Evolutionary conservation across 2,329 filamentous ascomycete genomes (phyloP), one percentile per base, ranked within the genome.

Genomic region (Penicillium brasilianum): DNA sequence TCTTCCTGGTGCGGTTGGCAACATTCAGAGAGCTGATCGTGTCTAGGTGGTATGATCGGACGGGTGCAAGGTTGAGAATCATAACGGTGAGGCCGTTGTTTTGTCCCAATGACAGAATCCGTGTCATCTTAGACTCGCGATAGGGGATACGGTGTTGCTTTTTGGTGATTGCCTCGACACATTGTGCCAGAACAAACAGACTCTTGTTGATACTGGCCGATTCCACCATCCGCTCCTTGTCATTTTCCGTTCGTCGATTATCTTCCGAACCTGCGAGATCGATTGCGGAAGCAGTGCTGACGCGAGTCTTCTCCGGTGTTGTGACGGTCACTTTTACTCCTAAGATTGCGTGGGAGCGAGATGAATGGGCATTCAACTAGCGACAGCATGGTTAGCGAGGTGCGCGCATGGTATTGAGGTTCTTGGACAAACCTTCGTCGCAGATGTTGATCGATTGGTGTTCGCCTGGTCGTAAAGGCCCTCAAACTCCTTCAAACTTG

Each of bases 191-290:
- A 18, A 97, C 93, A 71, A 98, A 98, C 7, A 98, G 83, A 65
- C 92, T 96, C 81, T 97, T 98, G 84, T 98, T 98, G 82, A 98
- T 98, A 72, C 92, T 94, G 0, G 94, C 93, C 41, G 93, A 97
- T 77, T 98, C 94, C n/a, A 97, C 87, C 74, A 98, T 83, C 28
- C 94, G 86, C 76, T 97, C 93, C 75, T 93, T 95, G 70, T 89
- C 92, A 76, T 98, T 98, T 55, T 97, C 94, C 0, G 94, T 98
- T 53, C 94, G 85, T 52, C 94, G 86, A 75, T 98, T 98, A 77
- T 98, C 94, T 78, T 98, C 95, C 1, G 93, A 97, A 43, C 94
- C 94, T 58, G 94, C 94, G 69, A 98, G 83, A 78, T 98, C 94
- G 76, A 98, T 98, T 71, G 93, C 93, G 1, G 92, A 97, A 14